Conservation (phyloP, 208 protist species). For the Leishmania guyanensis region DNA sequence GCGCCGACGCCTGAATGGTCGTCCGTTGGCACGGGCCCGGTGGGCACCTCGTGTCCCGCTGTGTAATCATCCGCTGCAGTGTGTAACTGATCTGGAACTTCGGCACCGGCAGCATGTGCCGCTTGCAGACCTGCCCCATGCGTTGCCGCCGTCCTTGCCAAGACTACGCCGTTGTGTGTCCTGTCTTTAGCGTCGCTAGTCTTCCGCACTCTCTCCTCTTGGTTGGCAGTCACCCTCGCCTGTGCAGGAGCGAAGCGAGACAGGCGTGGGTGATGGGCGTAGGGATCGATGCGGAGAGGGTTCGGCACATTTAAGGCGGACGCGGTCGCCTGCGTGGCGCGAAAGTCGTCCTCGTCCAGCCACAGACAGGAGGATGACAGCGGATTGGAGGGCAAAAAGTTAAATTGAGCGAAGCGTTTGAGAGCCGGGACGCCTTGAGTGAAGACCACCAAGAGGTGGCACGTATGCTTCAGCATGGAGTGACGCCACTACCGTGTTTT, state of each 20-base stretch:
- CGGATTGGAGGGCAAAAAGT: slow-evolving; percentile 58
- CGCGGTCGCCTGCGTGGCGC: background rate
- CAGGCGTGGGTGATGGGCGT: slow-evolving; percentile 48
- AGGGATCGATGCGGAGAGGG: slow-evolving; percentile 43
- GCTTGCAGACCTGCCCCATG: background rate
- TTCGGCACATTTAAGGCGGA: background rate
- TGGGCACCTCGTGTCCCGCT: background rate
- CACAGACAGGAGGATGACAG: slow-evolving; percentile 58
- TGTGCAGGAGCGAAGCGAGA: slow-evolving; percentile 33
- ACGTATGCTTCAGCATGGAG: slow-evolving; percentile 37
- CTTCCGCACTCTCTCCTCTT: background rate
- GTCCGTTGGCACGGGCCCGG: background rate
- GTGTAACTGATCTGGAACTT: background rate
- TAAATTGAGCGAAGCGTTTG: slow-evolving; percentile 46
- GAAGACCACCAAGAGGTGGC: slow-evolving; percentile 52
- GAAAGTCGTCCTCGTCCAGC: slow-evolving; percentile 70
- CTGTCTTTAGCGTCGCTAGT: background rate
- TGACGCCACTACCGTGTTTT: background rate
- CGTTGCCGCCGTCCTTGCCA: background rate
- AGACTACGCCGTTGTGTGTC: background rate
- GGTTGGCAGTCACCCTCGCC: background rate
- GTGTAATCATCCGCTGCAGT: no score
- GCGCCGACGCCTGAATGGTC: background rate
- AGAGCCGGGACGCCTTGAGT: slow-evolving; percentile 64
- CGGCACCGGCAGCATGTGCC: background rate